A percentile compares a stretch with the other conserved stretches of the same genome.
These are phyloP conservation scores for Suhomyces choctaworum DNA, from an alignment of 1,139 yeast species.

Conservation along the genomic window DNA sequence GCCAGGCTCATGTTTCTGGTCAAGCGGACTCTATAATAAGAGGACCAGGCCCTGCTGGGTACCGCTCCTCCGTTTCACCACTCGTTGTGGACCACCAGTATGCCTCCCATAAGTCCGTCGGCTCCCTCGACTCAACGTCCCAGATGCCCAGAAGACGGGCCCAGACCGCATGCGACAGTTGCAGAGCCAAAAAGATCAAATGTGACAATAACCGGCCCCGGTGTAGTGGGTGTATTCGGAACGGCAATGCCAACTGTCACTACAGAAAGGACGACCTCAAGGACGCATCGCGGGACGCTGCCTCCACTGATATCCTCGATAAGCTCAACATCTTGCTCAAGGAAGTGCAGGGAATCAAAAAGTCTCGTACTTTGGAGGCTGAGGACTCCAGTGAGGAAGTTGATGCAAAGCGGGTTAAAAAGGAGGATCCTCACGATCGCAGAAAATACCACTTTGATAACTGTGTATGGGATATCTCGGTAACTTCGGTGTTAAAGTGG, in stretches of 20 bases:
- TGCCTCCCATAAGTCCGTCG: too few relatives aligned
- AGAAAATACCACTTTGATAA: slow-evolving; percentile 17
- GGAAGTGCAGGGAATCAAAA: slow-evolving; percentile 22
- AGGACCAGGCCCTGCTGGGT: too few relatives aligned
- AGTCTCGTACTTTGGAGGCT: slow-evolving; percentile 8
- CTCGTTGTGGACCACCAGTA: slow-evolving; percentile 3
- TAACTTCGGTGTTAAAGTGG: slow-evolving; percentile 42
- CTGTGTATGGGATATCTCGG: slow-evolving; percentile 44
- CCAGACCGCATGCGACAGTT: slow-evolving; percentile 49
- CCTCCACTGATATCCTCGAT: slow-evolving; percentile 26
- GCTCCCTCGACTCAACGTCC: too few relatives aligned
- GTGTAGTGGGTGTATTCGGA: slow-evolving; percentile 50
- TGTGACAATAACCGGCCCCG: slow-evolving; percentile 54
- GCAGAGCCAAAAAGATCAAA: slow-evolving; percentile 48
- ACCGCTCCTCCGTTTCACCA: too few relatives aligned
- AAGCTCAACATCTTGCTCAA: slow-evolving; percentile 35
- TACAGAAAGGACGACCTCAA: slow-evolving; percentile 32
- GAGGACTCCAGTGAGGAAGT: background rate
- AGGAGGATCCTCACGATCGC: background rate
- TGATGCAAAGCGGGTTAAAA: background rate
- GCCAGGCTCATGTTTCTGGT: too few relatives aligned
- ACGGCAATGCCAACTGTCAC: slow-evolving; percentile 33
- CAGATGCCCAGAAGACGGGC: slow-evolving; percentile 42
- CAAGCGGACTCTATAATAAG: too few relatives aligned
- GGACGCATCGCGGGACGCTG: slow-evolving; percentile 20